Evolutionary conservation across 2,329 filamentous ascomycete genomes (phyloP), one percentile per base, ranked within the genome.

Genomic region (Capronia americana): DNA sequence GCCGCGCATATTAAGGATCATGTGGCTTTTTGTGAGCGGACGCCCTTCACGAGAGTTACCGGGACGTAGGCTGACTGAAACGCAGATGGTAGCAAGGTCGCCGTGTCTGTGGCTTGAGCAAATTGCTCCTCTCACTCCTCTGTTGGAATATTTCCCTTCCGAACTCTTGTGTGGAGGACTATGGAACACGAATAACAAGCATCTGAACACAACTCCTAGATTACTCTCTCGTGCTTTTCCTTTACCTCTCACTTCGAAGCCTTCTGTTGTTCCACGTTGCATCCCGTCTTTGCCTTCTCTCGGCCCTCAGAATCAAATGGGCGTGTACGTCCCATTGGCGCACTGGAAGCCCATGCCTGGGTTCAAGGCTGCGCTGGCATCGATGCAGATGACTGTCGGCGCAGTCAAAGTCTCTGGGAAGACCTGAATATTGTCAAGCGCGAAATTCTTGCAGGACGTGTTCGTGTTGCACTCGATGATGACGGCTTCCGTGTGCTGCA

Each of bases 21-120:
- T 71, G 83, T 88, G 46, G 86, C 86, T 4, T 88, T 88, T 71
- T 87, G 85, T 84, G 76, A 82, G 85, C 65, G 14, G 20, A 5
- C 34, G 23, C 1, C 28, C 12, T 30, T 20, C 24, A 20, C 14
- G 8, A 24, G 23, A 48, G 11, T 11, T 3, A 8, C 20, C 11
- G 14, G 11, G 11, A 14, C n/a, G 44, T 2, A 41, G 41, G 12
- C 57, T 56, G 32, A 61, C 20, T 46, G 26, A 17, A 12, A 46
- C 14, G 17, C 41, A 66, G 64, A 66, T 50, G 55, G 53, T 14
- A 63, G 17, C 38, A 66, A 66, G 56, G 64, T 66, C 20, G 26
- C 57, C 46, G 55, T 66, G 23, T 66, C 64, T 10, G 55, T 63
- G 32, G 64, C 54, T n/a, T 66, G 55, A 66, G 51, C 34, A 55